Evolutionary conservation across 345 rosid species (phyloP).

Genomic region (Salix arbutifolia): DNA sequence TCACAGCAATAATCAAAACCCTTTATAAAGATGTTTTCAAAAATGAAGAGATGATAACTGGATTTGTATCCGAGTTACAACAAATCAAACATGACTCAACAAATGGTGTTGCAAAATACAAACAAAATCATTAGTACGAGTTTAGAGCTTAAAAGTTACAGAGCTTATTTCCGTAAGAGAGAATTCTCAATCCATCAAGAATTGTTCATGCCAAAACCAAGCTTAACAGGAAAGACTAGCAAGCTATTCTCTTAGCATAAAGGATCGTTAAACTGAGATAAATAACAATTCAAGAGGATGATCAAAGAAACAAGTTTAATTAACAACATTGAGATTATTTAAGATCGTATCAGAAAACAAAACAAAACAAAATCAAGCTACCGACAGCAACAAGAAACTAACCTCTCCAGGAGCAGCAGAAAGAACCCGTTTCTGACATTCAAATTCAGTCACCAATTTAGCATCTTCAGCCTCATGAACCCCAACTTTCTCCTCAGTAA

Average conservation of each 20-base stretch:
- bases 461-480: conserved; percentile 91
- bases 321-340: background rate
- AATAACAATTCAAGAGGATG: background rate
- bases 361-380: background rate
- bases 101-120: background rate
- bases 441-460: conserved; percentile 55
- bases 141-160: background rate
- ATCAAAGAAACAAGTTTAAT: background rate
- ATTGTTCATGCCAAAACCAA: background rate
- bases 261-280: background rate
- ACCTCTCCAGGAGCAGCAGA: conserved; percentile 87
- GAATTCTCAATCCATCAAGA: background rate
- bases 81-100: background rate
- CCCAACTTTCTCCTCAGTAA: conserved; percentile 50
- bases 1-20: background rate
- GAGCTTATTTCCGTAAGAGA: background rate
- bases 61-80: background rate
- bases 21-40: background rate
- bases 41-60: background rate
- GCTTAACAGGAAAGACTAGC: background rate
- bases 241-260: background rate
- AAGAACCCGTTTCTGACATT: conserved; percentile 58
- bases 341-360: background rate
- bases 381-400: background rate
- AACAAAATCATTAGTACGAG: background rate